Evolutionary conservation across 148 eudicot species (phyloP), one percentile per base, ranked within the genome.

Genomic region (Silene latifolia): DNA sequence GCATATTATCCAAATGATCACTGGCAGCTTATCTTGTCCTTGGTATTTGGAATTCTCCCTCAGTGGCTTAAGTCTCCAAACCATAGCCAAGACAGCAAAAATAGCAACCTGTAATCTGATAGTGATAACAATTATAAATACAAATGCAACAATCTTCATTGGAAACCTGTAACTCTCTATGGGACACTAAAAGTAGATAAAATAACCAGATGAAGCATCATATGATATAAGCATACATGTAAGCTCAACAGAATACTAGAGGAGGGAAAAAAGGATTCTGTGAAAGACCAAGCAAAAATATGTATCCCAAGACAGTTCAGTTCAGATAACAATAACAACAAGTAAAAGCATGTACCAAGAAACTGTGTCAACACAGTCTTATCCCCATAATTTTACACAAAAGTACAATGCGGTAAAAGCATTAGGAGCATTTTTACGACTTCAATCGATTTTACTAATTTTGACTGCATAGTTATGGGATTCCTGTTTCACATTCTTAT

Each of bases 21-120:
- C 80, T 21, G 92, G 85, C 82, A 92, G 92, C 79, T 88, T 92
- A 71, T 92, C 97, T 64, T 82, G 90, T 76, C 97, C 97, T 80
- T 89, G 92, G 81, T 85, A 89, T 80, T 86, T 91, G 7, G 88
- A 63, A 70, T 79, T 85, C 20, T 88, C 97, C 75, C 81, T 84
- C 80, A 92, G 75, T 53, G 97, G 94, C 79, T 88, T 92, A 58
- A 90, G 78, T 71, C 90, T 85, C 69, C 89, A 83, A 29, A 89
- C 88, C 92, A 89, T 89, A 77, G 94, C 92, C 84, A 89, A 67
- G 68, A 90, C 97, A 51, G 69, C 83, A 78, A 92, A 92, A 47
- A 87, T 79, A 68, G 94, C 97, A 82, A 89, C 97, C 97, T 92
- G 88, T 67, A 72, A 76, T 75, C 78, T 59, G 20, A 82, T 27